phyloP scores from a whole-genome alignment of 768 basidiomycete species.

The Lactifluus piperatus region DNA sequence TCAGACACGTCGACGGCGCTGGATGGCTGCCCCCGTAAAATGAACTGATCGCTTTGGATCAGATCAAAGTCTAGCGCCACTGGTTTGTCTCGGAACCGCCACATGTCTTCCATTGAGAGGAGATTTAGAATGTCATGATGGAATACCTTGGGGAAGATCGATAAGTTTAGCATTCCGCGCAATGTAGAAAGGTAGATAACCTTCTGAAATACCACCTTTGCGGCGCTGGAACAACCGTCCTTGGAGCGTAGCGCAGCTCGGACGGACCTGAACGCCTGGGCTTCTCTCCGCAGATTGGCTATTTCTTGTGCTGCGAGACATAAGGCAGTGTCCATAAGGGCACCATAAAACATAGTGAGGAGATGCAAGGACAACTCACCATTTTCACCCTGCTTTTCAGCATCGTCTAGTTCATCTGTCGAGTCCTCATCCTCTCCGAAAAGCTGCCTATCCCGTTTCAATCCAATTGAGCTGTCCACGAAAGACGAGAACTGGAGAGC shows the following conservation, averaged over 20 bases:
- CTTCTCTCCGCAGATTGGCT: slow-evolving; percentile 81
- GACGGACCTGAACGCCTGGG: slow-evolving; percentile 77
- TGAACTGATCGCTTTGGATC: slow-evolving; percentile 59
- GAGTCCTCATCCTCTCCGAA: slow-evolving; percentile 92
- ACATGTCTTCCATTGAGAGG: slow-evolving; percentile 94
- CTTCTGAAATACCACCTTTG: slow-evolving; percentile 76
- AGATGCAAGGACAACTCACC: slow-evolving; percentile 36
- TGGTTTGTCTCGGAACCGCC: slow-evolving; percentile 84
- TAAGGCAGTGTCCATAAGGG: background rate
- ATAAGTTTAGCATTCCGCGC: background rate
- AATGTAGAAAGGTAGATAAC: slow-evolving; percentile 30
- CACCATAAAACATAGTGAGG: background rate
- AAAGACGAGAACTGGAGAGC: slow-evolving; percentile 23
- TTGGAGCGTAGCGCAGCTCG: slow-evolving; percentile 52
- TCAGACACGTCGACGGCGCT: slow-evolving; percentile 19
- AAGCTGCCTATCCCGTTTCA: slow-evolving; percentile 52
- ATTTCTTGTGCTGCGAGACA: slow-evolving; percentile 71
- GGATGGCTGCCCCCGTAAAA: slow-evolving; percentile 26
- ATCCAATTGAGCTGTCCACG: background rate
- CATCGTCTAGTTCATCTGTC: slow-evolving; percentile 77
- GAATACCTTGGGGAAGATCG: slow-evolving; percentile 56
- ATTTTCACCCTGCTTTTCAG: slow-evolving; percentile 90
- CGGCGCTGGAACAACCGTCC: slow-evolving; percentile 37
- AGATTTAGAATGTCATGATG: slow-evolving; percentile 80
- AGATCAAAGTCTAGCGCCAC: slow-evolving; percentile 73